Evolutionary conservation across 176 grass and related monocot genomes (phyloP).

Genomic region (Tuctoria greenei): DNA sequence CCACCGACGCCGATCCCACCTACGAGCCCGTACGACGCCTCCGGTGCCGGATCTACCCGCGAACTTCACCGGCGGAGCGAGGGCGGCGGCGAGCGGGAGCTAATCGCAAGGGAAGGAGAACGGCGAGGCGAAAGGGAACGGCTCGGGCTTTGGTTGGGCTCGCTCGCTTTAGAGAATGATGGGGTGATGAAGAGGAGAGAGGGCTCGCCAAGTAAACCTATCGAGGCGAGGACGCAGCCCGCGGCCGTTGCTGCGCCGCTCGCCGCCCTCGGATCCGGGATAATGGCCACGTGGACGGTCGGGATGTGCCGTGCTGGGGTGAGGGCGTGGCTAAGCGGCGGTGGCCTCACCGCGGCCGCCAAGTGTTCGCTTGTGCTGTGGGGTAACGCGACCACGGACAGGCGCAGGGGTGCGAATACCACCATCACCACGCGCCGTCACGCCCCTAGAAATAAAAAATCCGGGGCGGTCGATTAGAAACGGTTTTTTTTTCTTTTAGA

Average conservation of each 20-base stretch:
- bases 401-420: slow-evolving; percentile 20
- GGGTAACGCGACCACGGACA: not conserved
- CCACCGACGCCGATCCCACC: slow-evolving; percentile 42
- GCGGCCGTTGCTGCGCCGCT: not conserved
- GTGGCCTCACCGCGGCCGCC: slow-evolving; percentile 22
- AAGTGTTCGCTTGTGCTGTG: slow-evolving; percentile 12
- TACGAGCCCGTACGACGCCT: not conserved
- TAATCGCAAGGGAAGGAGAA: slow-evolving; percentile 13
- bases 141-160: not conserved
- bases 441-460: not conserved
- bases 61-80: not conserved
- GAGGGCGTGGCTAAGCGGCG: not conserved
- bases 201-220: slow-evolving; percentile 18
- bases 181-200: not conserved
- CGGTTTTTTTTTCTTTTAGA: too few relatives aligned
- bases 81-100: slow-evolving; percentile 23
- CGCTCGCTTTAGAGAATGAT: not conserved
- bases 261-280: slow-evolving; percentile 9
- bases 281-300: not conserved
- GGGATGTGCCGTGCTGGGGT: fast-evolving
- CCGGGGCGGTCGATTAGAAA: not conserved
- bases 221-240: slow-evolving; percentile 1
- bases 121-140: slow-evolving; percentile 9
- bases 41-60: slow-evolving; percentile 35
- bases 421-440: not conserved